Evolutionary conservation across 768 basidiomycete genomes (phyloP), one percentile per base, ranked within the genome.

Genomic region (Leccinellum luteum): DNA sequence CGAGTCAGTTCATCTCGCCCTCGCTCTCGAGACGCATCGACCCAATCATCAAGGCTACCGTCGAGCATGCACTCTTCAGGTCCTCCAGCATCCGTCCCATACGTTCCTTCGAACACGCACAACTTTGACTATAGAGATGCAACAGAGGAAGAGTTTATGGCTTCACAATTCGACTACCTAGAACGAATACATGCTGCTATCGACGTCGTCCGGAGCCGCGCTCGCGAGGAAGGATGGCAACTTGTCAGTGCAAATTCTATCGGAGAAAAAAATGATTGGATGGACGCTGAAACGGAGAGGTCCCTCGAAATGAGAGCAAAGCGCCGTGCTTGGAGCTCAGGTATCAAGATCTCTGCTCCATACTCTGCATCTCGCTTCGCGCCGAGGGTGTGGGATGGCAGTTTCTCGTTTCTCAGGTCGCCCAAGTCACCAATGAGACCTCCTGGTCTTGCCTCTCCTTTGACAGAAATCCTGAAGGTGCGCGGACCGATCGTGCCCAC

Each of bases 281-380:
- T 59, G 60, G 71, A 72, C 19, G 7, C 54, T 12, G 71, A 72
- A 28, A 19, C 48, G 4, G 70, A 74, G 51, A 58, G 43, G 15
- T 69, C 82, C 6, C 73, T 89, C 23, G 85, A 86, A 67, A 76
- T 82, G 41, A 80, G 80, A 60, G 81, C 82, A 32, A 77, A 82
- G 38, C 78, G 89, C 30, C 77, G 86, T 10, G 88, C 88, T 7
- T 90, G 88, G 88, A 76, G 82, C 54, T 82, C 82, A 59, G 75
- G 79, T 34, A 76, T 78, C 19, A 75, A 81, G 58, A 65, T 78
- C 50, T 71, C 73, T 51, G 65, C 69, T 1, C 66, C 66, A 2
- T 71, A 69, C 57, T 28, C 59, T 19, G n/a, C 48, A 3, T 31
- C 54, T 19, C 50, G 34, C 47, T 49, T 35, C 21, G 15, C 41